Base-by-base conservation (phyloP, 2,329 filamentous ascomycete genomes). In the Spiromastix sp. region DNA sequence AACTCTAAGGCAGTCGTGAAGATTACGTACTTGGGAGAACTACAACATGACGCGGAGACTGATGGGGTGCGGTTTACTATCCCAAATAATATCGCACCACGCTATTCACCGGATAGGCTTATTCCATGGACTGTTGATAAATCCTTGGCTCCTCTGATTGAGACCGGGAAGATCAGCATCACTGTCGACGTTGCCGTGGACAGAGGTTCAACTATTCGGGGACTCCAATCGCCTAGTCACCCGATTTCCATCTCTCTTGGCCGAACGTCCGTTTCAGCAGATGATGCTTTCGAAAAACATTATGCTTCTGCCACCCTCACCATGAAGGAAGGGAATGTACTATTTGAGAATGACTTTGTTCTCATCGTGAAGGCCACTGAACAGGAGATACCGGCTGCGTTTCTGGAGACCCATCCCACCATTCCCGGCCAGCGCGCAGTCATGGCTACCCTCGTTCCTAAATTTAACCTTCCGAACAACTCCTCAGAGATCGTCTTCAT, bases 381-480 rank as follows among this genome's bases (percentile, higher is more conserved):
- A 28, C 65, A 72, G 2, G 72, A 66, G 17, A 63, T 64, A n/a
- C 81, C 79, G 0, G 64, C 69, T 21, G 81, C 79, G 1, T 52
- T 85, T 3, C 57, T 85, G 1, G 81, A 85, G 51, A 69, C 61
- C 0, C 80, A 85, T 44, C 70, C 78, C 0, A 70, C 60, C 0
- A 63, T 81, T 2, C 61, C 70, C 0, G 64, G 73, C 36, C 76
- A 81, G 32, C 67, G 74, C 3, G 79, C 80, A 1, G 50, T 85
- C 39, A 83, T 86, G 79, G 62, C 71, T 0, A 82, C 79, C 0
- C 60, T 85, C 0, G 77, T 85, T 0, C 81, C 81, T 2, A 77
- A 74, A 42, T 83, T 84, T 56, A 63, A 65, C n/a, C 59, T 83
- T 0, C 72, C 74, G 0, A 50, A 67, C 0, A 62, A 67, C 6